Evolutionary conservation across 2,329 filamentous ascomycete genomes (phyloP), one percentile per base, ranked within the genome.

Genomic region (Hysterium pulicare): DNA sequence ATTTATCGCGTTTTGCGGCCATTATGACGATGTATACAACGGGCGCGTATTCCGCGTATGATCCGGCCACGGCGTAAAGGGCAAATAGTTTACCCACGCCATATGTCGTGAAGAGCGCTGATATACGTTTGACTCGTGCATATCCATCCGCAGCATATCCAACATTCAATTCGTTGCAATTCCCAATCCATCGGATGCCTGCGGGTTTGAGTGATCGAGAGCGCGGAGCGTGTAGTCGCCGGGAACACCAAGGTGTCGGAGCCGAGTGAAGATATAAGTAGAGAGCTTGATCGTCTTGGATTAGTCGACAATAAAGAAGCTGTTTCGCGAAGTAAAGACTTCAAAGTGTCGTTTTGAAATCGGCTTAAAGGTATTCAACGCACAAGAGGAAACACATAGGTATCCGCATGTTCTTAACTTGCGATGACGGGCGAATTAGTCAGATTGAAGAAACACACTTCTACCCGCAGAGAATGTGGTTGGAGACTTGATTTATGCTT

Each of bases 61-160:
- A 79, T n/a, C 86, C 86, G 2, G 84, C 85, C 41, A 88, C 67
- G 31, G 82, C 86, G 55, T 88, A 87, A 57, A 88, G 72, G 37
- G 84, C 83, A 2, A 84, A 87, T n/a, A 76, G 59, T 53, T 77
- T 75, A 7, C 74, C 86, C 4, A 89, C 84, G 40, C 86, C 86
- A 49, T 89, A 89, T 1, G 86, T 88, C 31, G 86, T 90, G 51
- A 90, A 67, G 36, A 90, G 67, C 22, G 84, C 84, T 4, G 77
- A 76, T 24, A 88, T 81, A 1, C 74, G 72, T 42, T 74, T 75
- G 46, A 77, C 68, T 13, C 77, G 64, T 3, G 74, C 70, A 49
- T 80, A 81, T 5, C 73, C 77, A 46, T 81, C 77, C 4, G 74
- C 73, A 1, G 75, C 74, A 46, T 78, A 78, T 2, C 64, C 75